These are phyloP conservation scores for Globisporangium abappressorium DNA, from an alignment of 352 stramenopile genomes.

Conservation along the genomic window DNA sequence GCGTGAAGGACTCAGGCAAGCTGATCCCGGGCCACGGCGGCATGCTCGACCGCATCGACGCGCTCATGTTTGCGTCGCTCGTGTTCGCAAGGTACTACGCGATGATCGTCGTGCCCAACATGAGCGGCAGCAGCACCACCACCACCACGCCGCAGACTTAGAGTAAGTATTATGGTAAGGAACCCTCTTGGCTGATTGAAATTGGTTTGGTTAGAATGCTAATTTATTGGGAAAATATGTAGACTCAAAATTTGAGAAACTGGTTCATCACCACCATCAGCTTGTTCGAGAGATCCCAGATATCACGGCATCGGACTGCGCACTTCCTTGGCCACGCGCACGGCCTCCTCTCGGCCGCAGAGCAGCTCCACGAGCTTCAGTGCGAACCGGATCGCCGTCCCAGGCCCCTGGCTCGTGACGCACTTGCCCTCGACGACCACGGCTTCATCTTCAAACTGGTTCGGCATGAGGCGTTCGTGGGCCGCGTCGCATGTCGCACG, in stretches of 20 bases:
- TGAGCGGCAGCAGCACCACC: background rate
- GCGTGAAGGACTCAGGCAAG: constrained; percentile 94
- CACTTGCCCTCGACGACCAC: constrained; percentile 57
- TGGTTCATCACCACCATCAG: background rate
- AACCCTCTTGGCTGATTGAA: background rate
- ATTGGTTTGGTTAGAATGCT: background rate
- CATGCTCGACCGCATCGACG: constrained; percentile 95
- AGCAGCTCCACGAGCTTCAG: constrained; percentile 59
- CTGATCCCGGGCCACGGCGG: constrained; percentile 96
- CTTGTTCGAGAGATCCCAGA: background rate
- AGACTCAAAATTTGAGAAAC: background rate
- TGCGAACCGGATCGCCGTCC: constrained; percentile 43
- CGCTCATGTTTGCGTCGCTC: constrained; percentile 89
- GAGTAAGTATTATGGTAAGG: background rate
- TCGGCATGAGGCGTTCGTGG: constrained; percentile 39
- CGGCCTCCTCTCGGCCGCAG: constrained; percentile 37
- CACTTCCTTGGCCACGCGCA: constrained; percentile 39
- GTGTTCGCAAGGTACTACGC: constrained; percentile 69
- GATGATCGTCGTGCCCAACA: constrained; percentile 27
- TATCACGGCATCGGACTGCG: constrained; percentile 17
- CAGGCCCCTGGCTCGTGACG: constrained; percentile 61
- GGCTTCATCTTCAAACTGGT: constrained; percentile 44
- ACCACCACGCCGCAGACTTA: background rate
- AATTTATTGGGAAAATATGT: constrained; percentile 11
- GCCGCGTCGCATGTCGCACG: constrained; percentile 52